These are phyloP conservation scores for Saccharomycopsis hybrid DNA, from an alignment of 1,139 yeast genomes.

Conservation along the genomic window DNA sequence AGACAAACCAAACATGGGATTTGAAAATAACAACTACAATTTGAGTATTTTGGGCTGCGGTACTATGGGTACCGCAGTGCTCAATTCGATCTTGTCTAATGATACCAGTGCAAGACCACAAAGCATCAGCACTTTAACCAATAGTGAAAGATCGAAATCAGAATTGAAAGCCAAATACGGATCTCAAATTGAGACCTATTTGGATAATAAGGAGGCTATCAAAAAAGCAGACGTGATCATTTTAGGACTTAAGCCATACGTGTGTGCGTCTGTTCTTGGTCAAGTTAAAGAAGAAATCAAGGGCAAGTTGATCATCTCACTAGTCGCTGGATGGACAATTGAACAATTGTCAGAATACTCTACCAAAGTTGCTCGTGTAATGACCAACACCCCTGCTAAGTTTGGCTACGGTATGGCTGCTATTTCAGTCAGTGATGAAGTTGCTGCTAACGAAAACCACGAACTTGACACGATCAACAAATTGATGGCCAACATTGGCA, in stretches of 20 bases:
- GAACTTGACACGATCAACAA: slow-evolving; percentile 50
- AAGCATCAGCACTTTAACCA: slow-evolving; percentile 71
- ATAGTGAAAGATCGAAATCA: slow-evolving; percentile 44
- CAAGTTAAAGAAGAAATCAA: slow-evolving; percentile 38
- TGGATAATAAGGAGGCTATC: slow-evolving; percentile 51
- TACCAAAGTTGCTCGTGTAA: slow-evolving; percentile 71
- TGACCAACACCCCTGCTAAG: slow-evolving; percentile 97
- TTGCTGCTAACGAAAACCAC: slow-evolving; percentile 45
- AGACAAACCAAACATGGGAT: too few relatives aligned
- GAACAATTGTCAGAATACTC: slow-evolving; percentile 54
- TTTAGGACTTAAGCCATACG: slow-evolving; percentile 81
- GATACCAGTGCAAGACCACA: slow-evolving; percentile 46
- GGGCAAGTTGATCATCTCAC: slow-evolving; percentile 65
- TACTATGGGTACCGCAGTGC: slow-evolving; percentile 94
- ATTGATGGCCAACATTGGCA: slow-evolving; percentile 59
- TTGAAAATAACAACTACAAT: slow-evolving; percentile 37
- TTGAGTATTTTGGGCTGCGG: slow-evolving; percentile 88
- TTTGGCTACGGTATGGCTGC: slow-evolving; percentile 93
- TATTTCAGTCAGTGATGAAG: slow-evolving; percentile 40
- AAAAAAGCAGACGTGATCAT: slow-evolving; percentile 61
- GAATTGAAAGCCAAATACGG: slow-evolving; percentile 41
- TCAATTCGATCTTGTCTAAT: slow-evolving; percentile 64
- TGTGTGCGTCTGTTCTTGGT: slow-evolving; percentile 53
- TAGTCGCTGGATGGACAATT: slow-evolving; percentile 90
- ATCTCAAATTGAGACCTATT: slow-evolving; percentile 45